Evolutionary conservation across 1,284 basidiomycete genomes (phyloP), one percentile per base, ranked within the genome.

Genomic region (Trametes polyzona): DNA sequence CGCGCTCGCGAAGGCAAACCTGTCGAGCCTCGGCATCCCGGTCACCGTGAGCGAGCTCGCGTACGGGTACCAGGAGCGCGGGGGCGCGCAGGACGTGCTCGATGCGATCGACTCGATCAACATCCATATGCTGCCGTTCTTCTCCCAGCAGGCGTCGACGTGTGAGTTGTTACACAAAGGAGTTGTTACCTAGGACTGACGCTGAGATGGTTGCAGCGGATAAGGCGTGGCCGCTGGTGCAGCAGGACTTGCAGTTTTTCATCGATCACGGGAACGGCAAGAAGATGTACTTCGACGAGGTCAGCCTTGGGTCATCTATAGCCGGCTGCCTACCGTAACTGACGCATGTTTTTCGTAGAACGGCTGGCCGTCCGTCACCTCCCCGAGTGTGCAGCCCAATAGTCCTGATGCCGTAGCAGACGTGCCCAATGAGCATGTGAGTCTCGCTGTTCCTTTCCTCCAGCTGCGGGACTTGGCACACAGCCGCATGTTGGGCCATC

Each of bases 111-210:
- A 92, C 67, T 76, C 80, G 35, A 82, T 92, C 57, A 84, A 89
- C 60, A 82, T 81, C 0, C 88, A 92, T 67, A 87, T 88, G 76
- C 73, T 92, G 36, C 89, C 90, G 4, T 92, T 90, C 75, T 92
- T 92, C 68, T 78, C 80, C 12, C 68, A 76, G 49, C 49, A 76
- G 33, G 87, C 86, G 27, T 83, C 83, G 0, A 84, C 76, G n/a
- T 84, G 86, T 83, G 58, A 57, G 77, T 62, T n/a, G n/a, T n/a
- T n/a, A n/a, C n/a, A n/a, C n/a, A n/a, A n/a, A n/a, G n/a, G n/a
- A n/a, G 35, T 11, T 27, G 24, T n/a, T 24, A 5, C 3, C 16
- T 26, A 2, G 19, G 16, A 10, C 14, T 47, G 37, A 39, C 24
- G 36, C 27, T 48, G 40, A 52, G 57, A 47, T 26, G 23, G 4